Base-by-base conservation (phyloP, 306 rosid species). In the Sicyos baderoa region DNA sequence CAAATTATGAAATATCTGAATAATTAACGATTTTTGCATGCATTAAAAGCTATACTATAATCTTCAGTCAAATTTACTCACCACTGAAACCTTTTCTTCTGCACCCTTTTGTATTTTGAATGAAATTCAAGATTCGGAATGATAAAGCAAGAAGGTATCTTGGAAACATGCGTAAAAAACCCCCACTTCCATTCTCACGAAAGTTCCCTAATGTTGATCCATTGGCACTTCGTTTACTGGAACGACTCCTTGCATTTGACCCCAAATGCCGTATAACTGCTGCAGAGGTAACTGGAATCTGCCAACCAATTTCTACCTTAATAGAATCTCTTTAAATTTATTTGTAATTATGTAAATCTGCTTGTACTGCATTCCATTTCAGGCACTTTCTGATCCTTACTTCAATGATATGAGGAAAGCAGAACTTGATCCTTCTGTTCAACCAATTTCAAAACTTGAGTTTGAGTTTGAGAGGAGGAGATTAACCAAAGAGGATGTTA, bases 141-240 rank as follows among this genome's bases (percentile, higher is more conserved):
- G 98, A 93, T 78, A 93, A 93, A 76, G 98, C 98, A 61, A 85
- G 98, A 76, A 85, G 97, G 84, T 93, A 93, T 72, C 96, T 93
- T 69, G 64, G 84, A 74, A 88, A 78, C 84, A 93, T 93, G 98
- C 78, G 94, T 69, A 93, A 83, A 79, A 93, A 93, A 70, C 93
- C 76, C 78, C 87, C 95, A 22, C 76, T 93, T 82, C 84, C 95
- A 13, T 79, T 89, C 70, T 35, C 90, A 49, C 88, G 84, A 50
- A 93, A 93, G 82, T 93, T 93, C 75, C 93, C 98, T 54, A 29
- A 85, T 81, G 83, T 58, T 53, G 93, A 93, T 84, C 95, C 95
- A 0, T 66, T 80, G 85, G 95, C 89, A 78, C 98, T 93, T 71
- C 77, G 61, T 70, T 78, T 93, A n/a, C 79, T 89, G 77, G 95